Conservation (phyloP, 495 filamentous ascomycete genomes). For the Astrocystis sublimbata region DNA sequence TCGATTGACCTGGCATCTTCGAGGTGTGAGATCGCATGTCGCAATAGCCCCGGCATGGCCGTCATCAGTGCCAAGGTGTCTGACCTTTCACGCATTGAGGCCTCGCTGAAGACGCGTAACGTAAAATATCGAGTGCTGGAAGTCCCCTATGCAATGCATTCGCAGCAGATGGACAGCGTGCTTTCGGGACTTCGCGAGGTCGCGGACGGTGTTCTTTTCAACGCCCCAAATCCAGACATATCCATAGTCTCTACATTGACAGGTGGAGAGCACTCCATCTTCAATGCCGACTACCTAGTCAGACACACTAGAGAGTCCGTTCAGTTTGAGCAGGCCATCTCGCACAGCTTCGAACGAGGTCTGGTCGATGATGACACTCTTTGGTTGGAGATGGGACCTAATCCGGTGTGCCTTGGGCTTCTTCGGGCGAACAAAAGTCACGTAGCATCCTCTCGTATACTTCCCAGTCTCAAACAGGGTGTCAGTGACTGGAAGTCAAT, state of each 20-base stretch:
- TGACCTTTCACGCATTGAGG: conserved; percentile 65
- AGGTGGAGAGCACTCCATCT: conserved; percentile 42
- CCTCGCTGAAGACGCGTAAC: too few species aligned
- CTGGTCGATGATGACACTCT: conserved; percentile 29
- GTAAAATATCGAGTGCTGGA: too few species aligned
- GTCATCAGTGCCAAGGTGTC: conserved; percentile 55
- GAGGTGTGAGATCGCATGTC: too few species aligned
- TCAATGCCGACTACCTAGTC: conserved; percentile 45
- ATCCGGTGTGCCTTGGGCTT: conserved; percentile 57
- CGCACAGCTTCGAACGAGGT: conserved; percentile 36
- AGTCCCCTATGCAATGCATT: conserved; percentile 67
- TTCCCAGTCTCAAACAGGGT: conserved; percentile 30
- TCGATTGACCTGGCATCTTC: neutral
- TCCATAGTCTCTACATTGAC: conserved; percentile 62
- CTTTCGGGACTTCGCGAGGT: too few species aligned
- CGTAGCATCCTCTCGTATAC: conserved; percentile 41
- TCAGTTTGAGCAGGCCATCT: conserved; percentile 57
- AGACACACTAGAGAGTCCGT: conserved; percentile 59
- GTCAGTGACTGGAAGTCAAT: conserved; percentile 58
- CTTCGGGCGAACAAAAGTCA: conserved; percentile 55
- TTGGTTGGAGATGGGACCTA: conserved; percentile 57
- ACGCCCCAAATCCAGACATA: conserved; percentile 55
- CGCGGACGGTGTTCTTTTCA: conserved; percentile 52
- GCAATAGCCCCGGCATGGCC: too few species aligned
- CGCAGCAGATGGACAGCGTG: conserved; percentile 55